These are phyloP conservation scores for Yamadazyma epiphylla DNA, from an alignment of 1,139 yeast genomes.

Conservation along the genomic window DNA sequence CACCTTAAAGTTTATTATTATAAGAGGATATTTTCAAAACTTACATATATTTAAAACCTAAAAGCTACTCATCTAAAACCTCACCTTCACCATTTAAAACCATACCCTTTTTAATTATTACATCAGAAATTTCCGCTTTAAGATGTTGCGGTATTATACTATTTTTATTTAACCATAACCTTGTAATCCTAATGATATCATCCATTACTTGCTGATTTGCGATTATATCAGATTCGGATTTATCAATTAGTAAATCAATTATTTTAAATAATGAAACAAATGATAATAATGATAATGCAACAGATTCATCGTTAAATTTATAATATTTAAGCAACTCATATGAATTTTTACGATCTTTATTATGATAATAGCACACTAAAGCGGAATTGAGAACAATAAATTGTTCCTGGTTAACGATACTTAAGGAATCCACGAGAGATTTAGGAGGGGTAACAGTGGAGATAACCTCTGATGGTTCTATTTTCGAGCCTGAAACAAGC, in stretches of 20 bases:
- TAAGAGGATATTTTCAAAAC: no score
- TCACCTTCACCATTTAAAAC: slow-evolving; percentile 30
- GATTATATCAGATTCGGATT: slow-evolving; percentile 8
- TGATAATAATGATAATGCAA: slow-evolving; percentile 24
- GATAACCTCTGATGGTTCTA: no score
- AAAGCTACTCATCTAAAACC: no score
- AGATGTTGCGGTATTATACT: slow-evolving; percentile 20
- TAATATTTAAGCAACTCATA: slow-evolving; percentile 24
- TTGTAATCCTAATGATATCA: slow-evolving; percentile 20
- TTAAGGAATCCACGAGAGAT: slow-evolving; percentile 26
- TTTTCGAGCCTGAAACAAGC: no score
- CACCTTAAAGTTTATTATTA: no score
- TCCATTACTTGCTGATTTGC: slow-evolving; percentile 25
- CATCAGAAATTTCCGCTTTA: slow-evolving; percentile 26
- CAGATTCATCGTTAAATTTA: slow-evolving; percentile 12
- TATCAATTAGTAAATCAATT: slow-evolving; percentile 20
- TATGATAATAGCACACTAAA: slow-evolving; percentile 22
- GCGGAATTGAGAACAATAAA: slow-evolving; percentile 28
- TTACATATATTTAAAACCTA: no score
- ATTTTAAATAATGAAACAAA: slow-evolving; percentile 31
- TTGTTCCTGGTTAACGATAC: slow-evolving; percentile 33
- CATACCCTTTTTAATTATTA: slow-evolving; percentile 31
- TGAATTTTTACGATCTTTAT: slow-evolving; percentile 17
- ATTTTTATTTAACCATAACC: slow-evolving; percentile 33
- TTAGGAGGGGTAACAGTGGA: no score